Percentiles rank a stretch among this genome's conserved stretches.
Conservation (phyloP, 805 yeast species). For the Candida xyloterini region DNA sequence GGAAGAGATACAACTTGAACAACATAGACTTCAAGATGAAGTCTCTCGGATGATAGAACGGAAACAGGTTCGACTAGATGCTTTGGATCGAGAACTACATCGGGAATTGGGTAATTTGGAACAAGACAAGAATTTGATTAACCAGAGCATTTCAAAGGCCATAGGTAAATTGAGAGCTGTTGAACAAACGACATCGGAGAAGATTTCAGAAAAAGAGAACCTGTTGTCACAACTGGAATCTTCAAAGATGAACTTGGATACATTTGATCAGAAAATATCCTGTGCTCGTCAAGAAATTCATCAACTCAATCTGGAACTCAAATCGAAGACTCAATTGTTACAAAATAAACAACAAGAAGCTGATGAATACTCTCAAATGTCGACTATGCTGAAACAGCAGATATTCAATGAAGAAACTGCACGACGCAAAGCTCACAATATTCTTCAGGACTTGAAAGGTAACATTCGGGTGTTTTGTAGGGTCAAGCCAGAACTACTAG, state of each 20-base stretch:
- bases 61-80: conserved; percentile 1
- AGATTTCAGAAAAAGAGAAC: background rate
- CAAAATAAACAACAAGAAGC: conserved; percentile 22
- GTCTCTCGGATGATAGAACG: background rate
- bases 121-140: background rate
- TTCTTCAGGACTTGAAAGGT: conserved; percentile 83
- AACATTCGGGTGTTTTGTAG: conserved; percentile 90
- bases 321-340: conserved; percentile 23
- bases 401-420: conserved; percentile 29
- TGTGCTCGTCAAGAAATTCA: conserved; percentile 10
- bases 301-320: conserved; percentile 6
- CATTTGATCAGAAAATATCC: conserved; percentile 8
- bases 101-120: conserved; percentile 1
- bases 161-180: background rate
- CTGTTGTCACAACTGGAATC: background rate
- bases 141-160: background rate
- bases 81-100: conserved; percentile 3
- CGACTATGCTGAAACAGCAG: conserved; percentile 20
- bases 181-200: background rate
- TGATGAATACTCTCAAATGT: background rate
- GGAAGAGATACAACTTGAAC: background rate
- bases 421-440: conserved; percentile 66
- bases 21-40: background rate
- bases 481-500: conserved; percentile 54
- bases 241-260: conserved; percentile 6